Base-by-base conservation (phyloP, 2,329 filamentous ascomycete genomes). In the Hymenotorrendiella dingleyae region DNA sequence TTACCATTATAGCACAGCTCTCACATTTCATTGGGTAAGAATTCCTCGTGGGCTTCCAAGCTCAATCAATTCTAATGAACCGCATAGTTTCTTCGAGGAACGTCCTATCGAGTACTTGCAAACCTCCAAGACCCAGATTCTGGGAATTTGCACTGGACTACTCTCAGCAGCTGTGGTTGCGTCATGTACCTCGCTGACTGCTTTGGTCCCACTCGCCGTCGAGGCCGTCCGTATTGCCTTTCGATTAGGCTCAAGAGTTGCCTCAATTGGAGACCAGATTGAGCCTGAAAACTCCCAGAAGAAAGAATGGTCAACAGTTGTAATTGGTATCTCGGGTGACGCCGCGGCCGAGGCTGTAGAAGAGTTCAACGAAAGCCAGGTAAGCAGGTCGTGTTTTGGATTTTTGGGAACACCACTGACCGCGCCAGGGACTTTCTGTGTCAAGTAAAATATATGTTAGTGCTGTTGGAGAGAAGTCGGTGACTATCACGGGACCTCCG, bases 131-230 rank as follows among this genome's bases (percentile, higher is more conserved):
- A 74, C 70, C 12, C 67, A 73, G 56, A 67, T 81, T 19, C 70
- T 84, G 21, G 82, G 80, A 45, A 71, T 86, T 30, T 85, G 82
- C 67, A 83, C 80, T 29, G 82, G 82, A 39, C 69, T 83, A 17
- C 75, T 86, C 54, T 80, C 82, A n/a, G 82, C 78, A n/a, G 69
- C 76, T 10, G 82, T 79, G 12, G 74, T 85, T 43, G 74, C 80
- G 10, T 79, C 76, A 16, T 74, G 80, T 23, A 74, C 73, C 45
- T 80, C 78, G 5, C 65, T 84, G 36, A 76, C 74, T n/a, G 71
- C 78, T 35, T 66, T 86, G 24, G 67, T 84, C 17, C 73, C 73
- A 5, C 67, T 85, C 37, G 80, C 74, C 39, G 71, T 82, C 12
- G 76, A 84, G 58, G 71, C 76, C 19, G 77, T 83, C 19, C 69